Conservation (phyloP, 2,329 filamentous ascomycete genomes). For the Pseudopithomyces chartarum region DNA sequence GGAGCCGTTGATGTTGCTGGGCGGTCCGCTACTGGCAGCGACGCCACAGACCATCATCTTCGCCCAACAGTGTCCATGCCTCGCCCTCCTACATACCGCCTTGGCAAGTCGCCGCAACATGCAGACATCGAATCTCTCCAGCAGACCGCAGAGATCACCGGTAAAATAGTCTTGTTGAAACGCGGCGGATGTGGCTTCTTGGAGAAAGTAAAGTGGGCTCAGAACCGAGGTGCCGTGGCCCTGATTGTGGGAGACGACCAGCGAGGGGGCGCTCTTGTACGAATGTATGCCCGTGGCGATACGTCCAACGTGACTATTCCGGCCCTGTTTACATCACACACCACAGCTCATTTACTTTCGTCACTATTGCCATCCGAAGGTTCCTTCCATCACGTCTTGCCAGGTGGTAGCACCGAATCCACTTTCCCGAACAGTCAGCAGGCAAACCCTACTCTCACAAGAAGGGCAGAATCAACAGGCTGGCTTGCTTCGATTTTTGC, state of each 20-base stretch:
- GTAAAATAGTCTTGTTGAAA: slow-evolving; percentile 89
- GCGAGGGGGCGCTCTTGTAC: slow-evolving; percentile 84
- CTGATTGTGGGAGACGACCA: slow-evolving; percentile 94
- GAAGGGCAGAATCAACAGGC: slow-evolving; percentile 21
- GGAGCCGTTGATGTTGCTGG: background rate
- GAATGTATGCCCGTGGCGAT: slow-evolving; percentile 98
- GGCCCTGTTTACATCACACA: slow-evolving; percentile 91
- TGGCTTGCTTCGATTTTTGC: slow-evolving; percentile 56
- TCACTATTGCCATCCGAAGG: slow-evolving; percentile 75
- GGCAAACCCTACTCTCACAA: slow-evolving; percentile 33
- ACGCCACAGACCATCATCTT: slow-evolving; percentile 85
- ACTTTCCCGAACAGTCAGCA: slow-evolving; percentile 18
- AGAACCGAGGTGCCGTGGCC: slow-evolving; percentile 84
- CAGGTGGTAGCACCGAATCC: slow-evolving; percentile 58
- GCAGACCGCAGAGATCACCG: slow-evolving; percentile 88
- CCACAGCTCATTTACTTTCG: slow-evolving; percentile 89
- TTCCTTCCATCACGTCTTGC: slow-evolving; percentile 63
- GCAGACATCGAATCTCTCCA: slow-evolving; percentile 92
- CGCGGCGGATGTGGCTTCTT: slow-evolving; percentile 94
- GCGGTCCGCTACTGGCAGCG: slow-evolving; percentile 52
- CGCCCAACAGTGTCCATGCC: slow-evolving; percentile 59
- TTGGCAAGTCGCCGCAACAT: slow-evolving; percentile 55
- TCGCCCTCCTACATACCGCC: slow-evolving; percentile 29
- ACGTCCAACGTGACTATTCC: slow-evolving; percentile 95
- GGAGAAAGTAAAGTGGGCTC: slow-evolving; percentile 97